These are phyloP conservation scores for Teratosphaeriaceae sp. DNA, from an alignment of 2,329 filamentous ascomycete species.

Conservation along the genomic window DNA sequence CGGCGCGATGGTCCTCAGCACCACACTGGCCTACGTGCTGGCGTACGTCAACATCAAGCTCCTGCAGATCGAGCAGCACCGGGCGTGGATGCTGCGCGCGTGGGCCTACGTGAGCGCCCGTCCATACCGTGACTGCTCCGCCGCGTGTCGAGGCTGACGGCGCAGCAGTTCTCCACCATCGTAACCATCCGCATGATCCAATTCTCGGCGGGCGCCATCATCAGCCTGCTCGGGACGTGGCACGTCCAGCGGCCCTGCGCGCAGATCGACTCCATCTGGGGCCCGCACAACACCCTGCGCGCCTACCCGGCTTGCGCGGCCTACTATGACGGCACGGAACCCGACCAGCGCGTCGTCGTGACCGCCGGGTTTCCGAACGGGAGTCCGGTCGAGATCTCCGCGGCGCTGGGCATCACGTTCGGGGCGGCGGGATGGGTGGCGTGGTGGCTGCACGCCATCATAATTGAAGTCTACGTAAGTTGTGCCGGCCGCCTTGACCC, in stretches of 20 bases:
- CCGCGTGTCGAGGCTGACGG: neutral
- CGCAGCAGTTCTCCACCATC: slow-evolving; percentile 29
- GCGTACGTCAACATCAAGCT: slow-evolving; percentile 53
- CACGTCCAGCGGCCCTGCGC: slow-evolving; percentile 39
- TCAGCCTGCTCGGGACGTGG: slow-evolving; percentile 30
- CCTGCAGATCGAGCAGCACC: slow-evolving; percentile 57
- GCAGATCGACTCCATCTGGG: slow-evolving; percentile 41
- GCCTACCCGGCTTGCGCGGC: slow-evolving; percentile 41
- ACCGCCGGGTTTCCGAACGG: slow-evolving; percentile 27
- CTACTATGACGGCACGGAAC: slow-evolving; percentile 1
- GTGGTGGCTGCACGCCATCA: slow-evolving; percentile 44
- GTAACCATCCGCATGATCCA: slow-evolving; percentile 48
- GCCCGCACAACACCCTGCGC: slow-evolving; percentile 19
- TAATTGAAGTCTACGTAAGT: slow-evolving; percentile 38
- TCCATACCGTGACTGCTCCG: no score
- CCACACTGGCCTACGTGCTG: slow-evolving; percentile 38
- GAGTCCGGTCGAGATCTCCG: slow-evolving; percentile 30
- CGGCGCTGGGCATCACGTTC: slow-evolving; percentile 44
- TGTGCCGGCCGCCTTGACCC: no score
- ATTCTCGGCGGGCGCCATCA: slow-evolving; percentile 36
- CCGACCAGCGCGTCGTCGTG: slow-evolving; percentile 25
- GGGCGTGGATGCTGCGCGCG: slow-evolving; percentile 56
- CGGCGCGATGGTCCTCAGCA: slow-evolving; percentile 40
- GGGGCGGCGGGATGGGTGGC: slow-evolving; percentile 50
- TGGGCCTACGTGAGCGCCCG: slow-evolving; percentile 26